Percentiles rank a stretch among this genome's conserved stretches.
Evolutionary conservation across 2,329 filamentous ascomycete genomes (phyloP).

Genomic region (Botrytis hyacinthi): DNA sequence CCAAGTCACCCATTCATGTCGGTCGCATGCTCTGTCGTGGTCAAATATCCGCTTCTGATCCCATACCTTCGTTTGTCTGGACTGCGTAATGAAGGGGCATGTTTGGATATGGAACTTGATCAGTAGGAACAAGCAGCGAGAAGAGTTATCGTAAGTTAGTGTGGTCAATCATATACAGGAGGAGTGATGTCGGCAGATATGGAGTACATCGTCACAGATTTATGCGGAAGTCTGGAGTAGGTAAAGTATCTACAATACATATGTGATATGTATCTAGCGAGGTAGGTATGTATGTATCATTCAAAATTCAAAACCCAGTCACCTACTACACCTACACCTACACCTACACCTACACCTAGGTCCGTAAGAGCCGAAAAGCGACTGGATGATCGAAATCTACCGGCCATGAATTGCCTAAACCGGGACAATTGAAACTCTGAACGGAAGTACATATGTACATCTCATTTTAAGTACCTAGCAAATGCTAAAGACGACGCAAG

Average conservation of each 20-base stretch:
- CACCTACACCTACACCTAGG: not conserved
- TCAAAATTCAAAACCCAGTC: not conserved
- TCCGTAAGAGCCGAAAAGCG: slow-evolving; percentile 14
- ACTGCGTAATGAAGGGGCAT: slow-evolving; percentile 2
- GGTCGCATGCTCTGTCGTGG: slow-evolving; percentile 8
- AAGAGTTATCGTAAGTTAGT: not conserved
- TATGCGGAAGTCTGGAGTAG: slow-evolving; percentile 7
- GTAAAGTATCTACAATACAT: slow-evolving; percentile 10
- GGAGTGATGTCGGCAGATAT: slow-evolving; percentile 5
- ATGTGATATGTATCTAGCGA: not conserved
- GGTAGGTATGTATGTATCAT: not conserved
- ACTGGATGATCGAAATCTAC: slow-evolving; percentile 12
- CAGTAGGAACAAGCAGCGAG: not conserved
- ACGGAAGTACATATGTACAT: not conserved
- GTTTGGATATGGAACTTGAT: slow-evolving; percentile 4
- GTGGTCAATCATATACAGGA: not conserved
- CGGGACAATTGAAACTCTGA: not conserved
- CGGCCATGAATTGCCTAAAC: slow-evolving; percentile 6
- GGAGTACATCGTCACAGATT: slow-evolving; percentile 3
- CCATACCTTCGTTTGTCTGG: not conserved
- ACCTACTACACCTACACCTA: not conserved
- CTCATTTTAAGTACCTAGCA: not conserved
- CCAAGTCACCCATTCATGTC: slow-evolving; percentile 15
- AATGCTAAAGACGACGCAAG: not conserved
- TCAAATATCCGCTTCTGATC: slow-evolving; percentile 12